A percentile compares a stretch with the other conserved stretches of the same genome.
These are phyloP conservation scores for Tylopilus sp. DNA, from an alignment of 768 basidiomycete species.

Conservation along the genomic window DNA sequence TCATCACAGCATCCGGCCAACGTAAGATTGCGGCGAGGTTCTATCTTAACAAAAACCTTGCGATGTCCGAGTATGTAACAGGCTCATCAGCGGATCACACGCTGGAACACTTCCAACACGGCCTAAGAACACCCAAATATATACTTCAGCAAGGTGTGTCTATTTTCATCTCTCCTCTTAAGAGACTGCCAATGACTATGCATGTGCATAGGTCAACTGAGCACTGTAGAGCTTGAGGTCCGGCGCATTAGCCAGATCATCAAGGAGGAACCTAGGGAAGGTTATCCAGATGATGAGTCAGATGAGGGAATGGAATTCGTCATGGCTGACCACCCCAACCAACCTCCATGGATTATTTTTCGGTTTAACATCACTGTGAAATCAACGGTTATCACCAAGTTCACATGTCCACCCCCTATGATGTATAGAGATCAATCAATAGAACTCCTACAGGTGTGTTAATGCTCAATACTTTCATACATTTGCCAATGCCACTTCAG, in stretches of 20 bases:
- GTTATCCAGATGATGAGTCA: neutral
- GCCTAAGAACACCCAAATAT: slow-evolving; percentile 11
- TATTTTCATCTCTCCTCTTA: neutral
- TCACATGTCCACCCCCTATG: neutral
- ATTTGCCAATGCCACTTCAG: neutral
- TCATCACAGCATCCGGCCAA: neutral
- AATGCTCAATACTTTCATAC: neutral
- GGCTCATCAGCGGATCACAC: slow-evolving; percentile 7
- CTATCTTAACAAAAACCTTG: slow-evolving; percentile 6
- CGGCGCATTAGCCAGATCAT: slow-evolving; percentile 14
- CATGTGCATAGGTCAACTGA: slow-evolving; percentile 5
- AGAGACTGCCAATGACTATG: neutral
- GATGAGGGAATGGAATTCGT: slow-evolving; percentile 1
- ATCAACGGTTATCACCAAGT: neutral
- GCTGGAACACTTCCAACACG: neutral
- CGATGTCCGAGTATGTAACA: neutral
- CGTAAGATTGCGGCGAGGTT: slow-evolving; percentile 15
- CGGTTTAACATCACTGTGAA: slow-evolving; percentile 7
- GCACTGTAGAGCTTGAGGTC: slow-evolving; percentile 13
- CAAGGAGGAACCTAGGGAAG: neutral
- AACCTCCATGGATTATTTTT: slow-evolving; percentile 13
- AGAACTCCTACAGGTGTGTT: slow-evolving; percentile 2
- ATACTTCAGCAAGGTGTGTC: neutral
- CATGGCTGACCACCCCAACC: slow-evolving; percentile 14
- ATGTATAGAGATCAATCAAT: neutral